These are phyloP conservation scores for Solanum lignicaule DNA, from an alignment of 257 asterid species.

Conservation along the genomic window DNA sequence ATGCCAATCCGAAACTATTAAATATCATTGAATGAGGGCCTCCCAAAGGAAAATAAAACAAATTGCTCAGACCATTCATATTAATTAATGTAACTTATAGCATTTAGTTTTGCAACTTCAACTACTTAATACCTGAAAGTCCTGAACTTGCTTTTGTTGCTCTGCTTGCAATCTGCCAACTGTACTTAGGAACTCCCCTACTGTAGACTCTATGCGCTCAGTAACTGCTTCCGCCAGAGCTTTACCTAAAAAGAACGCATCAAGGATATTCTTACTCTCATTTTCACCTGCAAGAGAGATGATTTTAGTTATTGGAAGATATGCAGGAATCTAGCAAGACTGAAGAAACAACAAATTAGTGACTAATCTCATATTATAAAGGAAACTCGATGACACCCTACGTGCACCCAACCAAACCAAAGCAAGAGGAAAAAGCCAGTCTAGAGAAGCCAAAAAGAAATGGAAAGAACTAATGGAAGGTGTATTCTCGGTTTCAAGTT, in stretches of 20 bases:
- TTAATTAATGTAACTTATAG: not conserved
- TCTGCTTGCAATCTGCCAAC: conserved; percentile 79
- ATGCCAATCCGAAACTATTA: not conserved
- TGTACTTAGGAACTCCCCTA: conserved; percentile 69
- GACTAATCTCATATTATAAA: not conserved
- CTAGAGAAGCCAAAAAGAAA: not conserved
- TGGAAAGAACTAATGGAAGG: not conserved
- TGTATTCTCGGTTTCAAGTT: not conserved
- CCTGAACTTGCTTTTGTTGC: conserved; percentile 73
- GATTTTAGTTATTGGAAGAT: not conserved
- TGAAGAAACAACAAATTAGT: not conserved
- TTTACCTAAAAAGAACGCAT: conserved; percentile 90
- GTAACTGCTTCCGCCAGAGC: conserved; percentile 76
- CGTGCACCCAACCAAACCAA: not conserved
- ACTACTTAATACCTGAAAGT: conserved; percentile 49
- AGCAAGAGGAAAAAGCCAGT: not conserved
- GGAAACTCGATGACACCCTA: not conserved
- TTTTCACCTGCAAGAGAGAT: conserved; percentile 43
- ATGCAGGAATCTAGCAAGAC: not conserved
- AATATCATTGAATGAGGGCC: not conserved
- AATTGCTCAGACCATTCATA: not conserved
- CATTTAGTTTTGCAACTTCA: not conserved
- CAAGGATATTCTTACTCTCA: conserved; percentile 58
- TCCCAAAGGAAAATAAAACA: not conserved
- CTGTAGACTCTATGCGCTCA: conserved; percentile 64